Base-by-base conservation (phyloP, 306 rosid genomes). In the Vachellia collinsii region DNA sequence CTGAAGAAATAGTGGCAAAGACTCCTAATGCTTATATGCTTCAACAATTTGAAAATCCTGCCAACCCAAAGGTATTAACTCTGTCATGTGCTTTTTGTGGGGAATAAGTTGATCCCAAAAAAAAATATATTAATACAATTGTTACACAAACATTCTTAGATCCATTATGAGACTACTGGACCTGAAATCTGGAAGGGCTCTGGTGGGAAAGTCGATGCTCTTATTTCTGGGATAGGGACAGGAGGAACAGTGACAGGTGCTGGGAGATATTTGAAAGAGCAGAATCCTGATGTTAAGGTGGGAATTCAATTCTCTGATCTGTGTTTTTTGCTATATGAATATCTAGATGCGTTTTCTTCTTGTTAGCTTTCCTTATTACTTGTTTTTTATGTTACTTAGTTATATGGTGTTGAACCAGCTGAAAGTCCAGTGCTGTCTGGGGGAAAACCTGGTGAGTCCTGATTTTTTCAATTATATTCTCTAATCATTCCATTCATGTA, bases 211-310 rank as follows among this genome's bases (percentile, higher is more conserved):
- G 88, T 91, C n/a, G 97, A 92, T 59, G 94, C 91, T n/a, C 68
- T 94, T 77, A 93, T 94, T 80, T 92, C 98, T 38, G 98, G 97
- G 76, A 92, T 92, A 79, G 97, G 98, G 77, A 94, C 98, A 20
- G 98, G 98, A 68, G 98, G 98, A 65, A 94, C 98, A 7, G 11
- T 92, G 79, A 90, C 98, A 16, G 98, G 97, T 69, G 91, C 88
- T 41, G 98, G 98, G 80, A 92, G 85, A 81, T 94, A 88, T 83
- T 90, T 94, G 77, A 92, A 88, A 86, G 98, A 94, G 82, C 89
- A 94, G 73, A 92, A 94, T 83, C 90, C 98, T 43, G 83, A 84
- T 71, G 74, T 94, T 66, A 91, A 91, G 98, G 98, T 94, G 83
- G 46, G 81, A 39, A 43, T 75, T 22, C 80, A 48, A 16, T 71